These are phyloP conservation scores for Sinapis alba DNA, from an alignment of 441 rosid species.

Conservation along the genomic window DNA sequence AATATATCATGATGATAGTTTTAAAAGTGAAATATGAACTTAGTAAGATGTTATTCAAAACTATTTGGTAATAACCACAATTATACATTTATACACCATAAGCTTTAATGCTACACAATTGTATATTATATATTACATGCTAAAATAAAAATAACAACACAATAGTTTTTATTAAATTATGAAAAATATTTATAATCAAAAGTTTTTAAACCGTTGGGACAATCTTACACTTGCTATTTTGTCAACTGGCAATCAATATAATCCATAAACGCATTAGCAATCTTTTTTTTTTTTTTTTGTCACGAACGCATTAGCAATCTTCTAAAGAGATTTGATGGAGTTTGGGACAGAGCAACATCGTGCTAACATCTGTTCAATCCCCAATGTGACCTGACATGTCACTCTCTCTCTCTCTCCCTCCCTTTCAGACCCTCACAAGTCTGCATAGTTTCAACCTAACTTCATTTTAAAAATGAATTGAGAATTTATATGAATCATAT, in stretches of 20 bases:
- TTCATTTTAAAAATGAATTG: not conserved
- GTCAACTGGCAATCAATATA: not conserved
- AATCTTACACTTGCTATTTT: not conserved
- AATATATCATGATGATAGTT: not conserved
- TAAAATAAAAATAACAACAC: not conserved
- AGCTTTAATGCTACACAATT: not conserved
- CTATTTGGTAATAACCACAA: not conserved
- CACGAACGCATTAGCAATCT: too few relatives aligned
- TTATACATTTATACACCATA: not conserved
- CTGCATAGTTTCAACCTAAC: not conserved
- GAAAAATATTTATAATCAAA: not conserved
- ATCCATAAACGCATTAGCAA: not conserved
- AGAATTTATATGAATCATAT: not conserved
- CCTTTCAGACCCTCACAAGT: not conserved
- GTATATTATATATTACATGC: not conserved
- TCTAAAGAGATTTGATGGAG: conserved; percentile 16
- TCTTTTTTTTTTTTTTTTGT: too few relatives aligned
- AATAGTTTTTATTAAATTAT: not conserved
- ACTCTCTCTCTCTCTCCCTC: not conserved
- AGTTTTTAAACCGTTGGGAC: not conserved
- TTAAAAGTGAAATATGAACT: not conserved
- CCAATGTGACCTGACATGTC: conserved; percentile 24
- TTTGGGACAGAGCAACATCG: conserved; percentile 21
- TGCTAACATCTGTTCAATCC: conserved; percentile 37
- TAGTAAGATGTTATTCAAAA: not conserved